Base-by-base conservation (phyloP, 352 stramenopile species). In the Peronosclerospora sorghi region DNA sequence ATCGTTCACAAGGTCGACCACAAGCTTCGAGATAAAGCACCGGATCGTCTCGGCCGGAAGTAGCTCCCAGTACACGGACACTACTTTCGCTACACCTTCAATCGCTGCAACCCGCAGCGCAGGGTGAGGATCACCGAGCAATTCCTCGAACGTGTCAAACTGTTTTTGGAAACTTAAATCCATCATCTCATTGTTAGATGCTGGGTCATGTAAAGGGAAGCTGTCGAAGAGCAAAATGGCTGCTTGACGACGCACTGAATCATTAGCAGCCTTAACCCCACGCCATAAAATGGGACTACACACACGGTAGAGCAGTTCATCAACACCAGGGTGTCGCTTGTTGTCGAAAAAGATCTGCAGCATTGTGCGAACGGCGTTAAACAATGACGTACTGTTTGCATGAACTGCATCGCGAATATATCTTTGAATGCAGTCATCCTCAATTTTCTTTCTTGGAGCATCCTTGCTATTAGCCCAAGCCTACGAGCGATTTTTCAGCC, bases 341-440 rank as follows among this genome's bases (percentile, higher is more conserved):
- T 86, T 87, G 23, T 89, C 77, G 34, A 87, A 90, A 47, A 92
- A 93, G 28, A 88, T 79, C 27, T 85, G 73, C 19, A 93, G 53
- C 27, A 93, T 59, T 6, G 67, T 59, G 1, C 74, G 69, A 19
- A 86, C 59, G 1, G 67, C 70, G 24, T 73, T 69, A 38, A 86
- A 93, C 2, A 90, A 47, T 17, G 69, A 71, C 3, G 70, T 68
- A 39, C 65, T 88, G 36, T 59, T 62, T 10, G 78, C 73, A 50
- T 90, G 73, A 23, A 88, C 79, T 12, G 73, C 71, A 32, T 84
- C 73, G 19, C 70, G 59, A 32, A 93, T 59, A 54, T 82, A 88
- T 37, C 73, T 59, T 48, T 93, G 80, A 32, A 90, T 85, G 39
- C 79, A 92, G 32, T 88, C 64, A 23, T 87, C 69, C 46, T 93